Base-by-base conservation (phyloP, 305 asterid species). In the Fraxinus velutina region DNA sequence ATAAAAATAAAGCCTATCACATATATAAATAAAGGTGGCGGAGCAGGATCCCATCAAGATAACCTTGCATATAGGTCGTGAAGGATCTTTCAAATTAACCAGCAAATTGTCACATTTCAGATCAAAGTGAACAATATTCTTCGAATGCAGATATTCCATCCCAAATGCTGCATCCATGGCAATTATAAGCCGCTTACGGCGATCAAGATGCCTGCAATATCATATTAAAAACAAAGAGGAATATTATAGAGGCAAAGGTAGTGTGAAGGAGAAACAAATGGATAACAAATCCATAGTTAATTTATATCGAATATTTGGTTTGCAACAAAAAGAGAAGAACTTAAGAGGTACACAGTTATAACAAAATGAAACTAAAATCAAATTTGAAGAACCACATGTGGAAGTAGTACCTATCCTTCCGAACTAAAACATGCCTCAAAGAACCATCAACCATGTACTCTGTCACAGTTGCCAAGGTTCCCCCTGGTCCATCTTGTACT, bases 91-190 rank as follows among this genome's bases (percentile, higher is more conserved):
- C 88, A 92, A 86, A 85, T 92, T 93, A 71, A 92, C 97, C 55
- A 93, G 89, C 79, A 93, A 88, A 80, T 93, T 93, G 88, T 93
- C 97, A 83, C 97, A 90, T 87, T 93, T 93, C 85, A 93, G 87
- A 86, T 93, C 97, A 81, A 93, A 93, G 88, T 93, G 97, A 55
- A 93, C 97, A 79, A 91, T 92, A 83, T 90, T 91, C 88, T 91
- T 93, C 17, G 95, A 89, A 85, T 93, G 97, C 91, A 92, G 83
- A 87, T 93, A 93, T 85, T 93, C 97, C 97, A 92, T 92, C 44
- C 97, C 97, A 85, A 93, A 93, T 74, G 97, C 95, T 64, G 95
- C 97, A 86, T 93, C 97, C 97, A 90, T 92, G 81, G 97, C 97
- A 80, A 93, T 93, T 78, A 92, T 87, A 64, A 93, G 93, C 84